Evolutionary conservation across 306 rosid species (phyloP).

Genomic region (Ammopiptanthus mongolicus): DNA sequence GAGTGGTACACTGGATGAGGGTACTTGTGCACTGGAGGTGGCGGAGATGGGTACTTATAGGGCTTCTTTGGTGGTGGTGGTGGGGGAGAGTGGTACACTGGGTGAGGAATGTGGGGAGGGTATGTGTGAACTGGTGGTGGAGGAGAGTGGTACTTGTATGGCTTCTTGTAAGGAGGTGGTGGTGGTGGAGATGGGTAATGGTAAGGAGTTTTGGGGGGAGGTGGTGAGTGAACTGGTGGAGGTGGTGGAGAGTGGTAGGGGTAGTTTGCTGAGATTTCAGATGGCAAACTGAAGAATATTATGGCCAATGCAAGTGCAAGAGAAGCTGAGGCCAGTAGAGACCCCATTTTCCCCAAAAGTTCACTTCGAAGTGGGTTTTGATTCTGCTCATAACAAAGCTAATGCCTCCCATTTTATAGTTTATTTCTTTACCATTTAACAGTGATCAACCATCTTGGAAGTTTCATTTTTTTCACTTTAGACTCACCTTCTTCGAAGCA

Average conservation of each 20-base stretch:
- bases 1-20: background rate
- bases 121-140: slow-evolving; percentile 10
- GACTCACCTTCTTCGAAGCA: background rate
- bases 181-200: background rate
- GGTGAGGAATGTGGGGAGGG: slow-evolving; percentile 12
- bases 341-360: slow-evolving; percentile 39
- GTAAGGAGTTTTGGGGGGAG: background rate
- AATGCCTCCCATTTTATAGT: slow-evolving; percentile 22
- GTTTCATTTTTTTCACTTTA: background rate
- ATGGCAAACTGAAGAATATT: background rate
- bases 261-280: slow-evolving; percentile 21
- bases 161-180: slow-evolving; percentile 12
- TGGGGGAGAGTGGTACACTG: background rate
- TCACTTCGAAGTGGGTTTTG: background rate
- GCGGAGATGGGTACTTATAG: background rate
- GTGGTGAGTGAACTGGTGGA: slow-evolving; percentile 12
- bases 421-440: slow-evolving; percentile 6
- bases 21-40: background rate
- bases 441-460: background rate
- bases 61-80: background rate
- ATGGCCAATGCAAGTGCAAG: slow-evolving; percentile 23
- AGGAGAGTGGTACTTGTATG: background rate
- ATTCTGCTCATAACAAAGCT: background rate
- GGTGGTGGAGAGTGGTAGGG: slow-evolving; percentile 23
- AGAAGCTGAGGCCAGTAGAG: background rate